Evolutionary conservation across 2,329 filamentous ascomycete species (phyloP).

Genomic region (Diaporthe sp.): DNA sequence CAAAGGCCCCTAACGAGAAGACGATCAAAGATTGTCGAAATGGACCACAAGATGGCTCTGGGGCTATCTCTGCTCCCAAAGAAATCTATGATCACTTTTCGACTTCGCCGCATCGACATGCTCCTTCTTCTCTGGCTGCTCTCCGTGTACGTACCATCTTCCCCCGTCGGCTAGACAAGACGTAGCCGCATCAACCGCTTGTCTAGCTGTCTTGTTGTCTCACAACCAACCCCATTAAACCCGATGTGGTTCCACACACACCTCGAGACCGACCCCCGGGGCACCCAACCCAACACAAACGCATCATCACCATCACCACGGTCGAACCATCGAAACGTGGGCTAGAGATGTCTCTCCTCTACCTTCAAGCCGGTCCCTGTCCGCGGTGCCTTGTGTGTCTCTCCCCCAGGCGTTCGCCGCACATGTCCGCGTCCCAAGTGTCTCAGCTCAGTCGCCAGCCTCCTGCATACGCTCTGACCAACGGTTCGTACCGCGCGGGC

Average conservation of each 20-base stretch:
- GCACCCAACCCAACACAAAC: constrained; percentile 20
- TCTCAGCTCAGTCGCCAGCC: constrained; percentile 39
- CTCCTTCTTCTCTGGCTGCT: background rate
- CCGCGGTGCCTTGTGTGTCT: constrained; percentile 30
- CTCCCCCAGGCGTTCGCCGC: constrained; percentile 38
- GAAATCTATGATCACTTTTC: constrained; percentile 20
- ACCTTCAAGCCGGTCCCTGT: constrained; percentile 5
- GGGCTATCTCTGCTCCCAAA: constrained; percentile 20
- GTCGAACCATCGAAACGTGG: constrained; percentile 5
- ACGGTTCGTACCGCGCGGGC: constrained; percentile 35
- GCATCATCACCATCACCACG: constrained; percentile 6
- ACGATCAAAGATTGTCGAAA: constrained; percentile 31
- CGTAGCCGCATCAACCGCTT: constrained; percentile 11
- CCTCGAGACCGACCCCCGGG: constrained; percentile 6
- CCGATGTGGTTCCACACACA: constrained; percentile 18
- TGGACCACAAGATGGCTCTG: constrained; percentile 18
- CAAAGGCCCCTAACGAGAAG: constrained; percentile 26
- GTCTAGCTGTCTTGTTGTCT: constrained; percentile 14
- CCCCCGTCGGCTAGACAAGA: constrained; percentile 19
- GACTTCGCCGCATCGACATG: background rate
- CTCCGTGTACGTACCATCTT: constrained; percentile 14
- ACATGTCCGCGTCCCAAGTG: constrained; percentile 32
- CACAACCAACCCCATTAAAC: background rate
- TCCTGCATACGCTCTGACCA: constrained; percentile 47
- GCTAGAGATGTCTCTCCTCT: constrained; percentile 2